Base-by-base conservation (phyloP, 768 basidiomycete species). In the Zangia roseola region DNA sequence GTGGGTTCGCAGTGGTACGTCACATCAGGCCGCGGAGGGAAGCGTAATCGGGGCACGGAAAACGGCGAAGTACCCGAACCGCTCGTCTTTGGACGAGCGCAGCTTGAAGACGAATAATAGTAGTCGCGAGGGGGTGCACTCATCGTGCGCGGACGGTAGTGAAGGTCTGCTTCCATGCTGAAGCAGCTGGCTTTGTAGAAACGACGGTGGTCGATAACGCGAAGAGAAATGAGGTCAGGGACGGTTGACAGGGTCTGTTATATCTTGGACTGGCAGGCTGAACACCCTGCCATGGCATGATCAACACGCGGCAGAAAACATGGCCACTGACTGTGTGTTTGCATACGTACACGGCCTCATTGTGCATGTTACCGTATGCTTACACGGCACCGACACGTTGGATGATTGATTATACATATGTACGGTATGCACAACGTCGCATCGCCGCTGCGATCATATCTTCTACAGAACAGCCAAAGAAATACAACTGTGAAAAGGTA, bases 281-380 rank as follows among this genome's bases (percentile, higher is more conserved):
- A 50, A 50, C 61, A 53, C 63, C 68, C 35, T 59, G 65, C 35
- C 53, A 56, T 62, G 61, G 63, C 62, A 59, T 56, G 66, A 66
- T 48, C 28, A 59, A 68, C 63, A 63, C 51, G 65, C 65, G 57
- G 17, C 54, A 51, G 35, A 30, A 43, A 47, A 53, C 54, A 58
- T 55, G 61, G 53, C 48, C 45, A 56, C 31, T 48, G 45, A 46
- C 51, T 25, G 56, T 53, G 33, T 68, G 63, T 47, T 58, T 25
- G 16, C 54, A 58, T 58, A 55, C 60, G 54, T 67, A 62, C 55
- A 54, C 26, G 39, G 54, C 67, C 67, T 66, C 67, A 50, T 69
- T 63, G 47, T 40, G 25, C 44, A 49, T 39, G 33, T 45, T 44
- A 38, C 52, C 47, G 44, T 42, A 40, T 41, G 17, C 40, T 46